Conservation (phyloP, 768 basidiomycete species). For the Boletus rubescentipes region DNA sequence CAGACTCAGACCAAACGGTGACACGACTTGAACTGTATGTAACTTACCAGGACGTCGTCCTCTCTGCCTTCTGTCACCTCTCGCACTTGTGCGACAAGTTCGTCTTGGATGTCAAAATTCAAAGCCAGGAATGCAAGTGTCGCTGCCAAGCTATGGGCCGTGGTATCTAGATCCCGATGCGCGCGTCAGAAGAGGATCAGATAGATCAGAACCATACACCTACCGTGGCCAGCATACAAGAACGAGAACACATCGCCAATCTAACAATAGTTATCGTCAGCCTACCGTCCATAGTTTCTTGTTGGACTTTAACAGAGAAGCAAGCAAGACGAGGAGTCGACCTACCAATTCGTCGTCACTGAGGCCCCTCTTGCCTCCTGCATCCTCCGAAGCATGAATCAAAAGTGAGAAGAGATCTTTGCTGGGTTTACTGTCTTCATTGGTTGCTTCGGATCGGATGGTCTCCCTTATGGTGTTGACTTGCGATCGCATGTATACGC, state of each 20-base stretch:
- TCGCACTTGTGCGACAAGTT: constrained; percentile 29
- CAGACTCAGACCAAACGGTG: not conserved
- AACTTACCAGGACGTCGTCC: constrained; percentile 15
- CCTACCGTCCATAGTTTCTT: not conserved
- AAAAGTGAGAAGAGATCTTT: constrained; percentile 19
- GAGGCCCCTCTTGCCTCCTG: constrained; percentile 14
- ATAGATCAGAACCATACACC: not conserved
- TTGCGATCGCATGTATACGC: constrained; percentile 18
- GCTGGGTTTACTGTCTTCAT: not conserved
- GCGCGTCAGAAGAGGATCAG: not conserved
- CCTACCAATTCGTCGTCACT: constrained; percentile 19
- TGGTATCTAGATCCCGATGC: constrained; percentile 23
- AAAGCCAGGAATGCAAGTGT: constrained; percentile 32
- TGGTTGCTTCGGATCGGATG: not conserved
- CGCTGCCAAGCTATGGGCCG: constrained; percentile 30
- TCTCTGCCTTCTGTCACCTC: constrained; percentile 22
- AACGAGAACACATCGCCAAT: constrained; percentile 52
- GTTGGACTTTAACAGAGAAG: not conserved
- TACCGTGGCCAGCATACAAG: constrained; percentile 59
- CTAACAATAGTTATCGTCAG: constrained; percentile 20
- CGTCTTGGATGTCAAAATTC: constrained; percentile 32
- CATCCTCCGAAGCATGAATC: constrained; percentile 16
- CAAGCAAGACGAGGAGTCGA: not conserved
- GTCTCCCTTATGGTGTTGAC: constrained; percentile 1
- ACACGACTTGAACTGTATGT: too few relatives aligned